A percentile compares a stretch with the other conserved stretches of the same genome.
Conservation (phyloP, 768 basidiomycete genomes). For the Boletus eberwhitei region DNA sequence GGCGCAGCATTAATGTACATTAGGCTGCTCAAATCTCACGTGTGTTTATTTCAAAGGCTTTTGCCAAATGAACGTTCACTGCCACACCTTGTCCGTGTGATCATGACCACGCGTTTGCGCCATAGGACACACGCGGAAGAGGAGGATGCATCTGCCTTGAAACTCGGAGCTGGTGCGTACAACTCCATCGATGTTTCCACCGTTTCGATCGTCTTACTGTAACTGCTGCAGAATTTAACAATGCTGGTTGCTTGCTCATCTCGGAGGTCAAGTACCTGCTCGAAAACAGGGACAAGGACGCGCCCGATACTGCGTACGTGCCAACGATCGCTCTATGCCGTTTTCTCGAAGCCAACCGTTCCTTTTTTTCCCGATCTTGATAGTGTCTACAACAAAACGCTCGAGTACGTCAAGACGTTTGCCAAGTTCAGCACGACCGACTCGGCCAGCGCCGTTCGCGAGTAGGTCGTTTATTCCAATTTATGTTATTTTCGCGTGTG, state of each 20-base stretch:
- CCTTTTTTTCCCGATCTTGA: not conserved
- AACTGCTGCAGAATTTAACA: slow-evolving; percentile 70
- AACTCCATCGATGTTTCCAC: no score
- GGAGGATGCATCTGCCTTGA: slow-evolving; percentile 81
- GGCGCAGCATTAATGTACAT: not conserved
- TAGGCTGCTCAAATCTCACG: not conserved
- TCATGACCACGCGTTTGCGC: slow-evolving; percentile 57
- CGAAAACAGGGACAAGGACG: slow-evolving; percentile 83
- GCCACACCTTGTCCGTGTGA: slow-evolving; percentile 47
- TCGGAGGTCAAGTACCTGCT: slow-evolving; percentile 90
- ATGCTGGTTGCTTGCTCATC: slow-evolving; percentile 85
- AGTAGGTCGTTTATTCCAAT: slow-evolving; percentile 45
- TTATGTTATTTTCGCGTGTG: not conserved
- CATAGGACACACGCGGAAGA: slow-evolving; percentile 69
- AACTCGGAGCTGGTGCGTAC: slow-evolving; percentile 66
- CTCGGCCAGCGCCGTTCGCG: slow-evolving; percentile 81
- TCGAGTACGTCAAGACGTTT: slow-evolving; percentile 89
- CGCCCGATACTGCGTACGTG: slow-evolving; percentile 79
- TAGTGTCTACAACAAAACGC: slow-evolving; percentile 91
- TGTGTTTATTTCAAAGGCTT: slow-evolving; percentile 28
- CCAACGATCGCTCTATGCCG: not conserved
- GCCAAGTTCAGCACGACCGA: slow-evolving; percentile 86
- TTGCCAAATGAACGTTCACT: slow-evolving; percentile 40
- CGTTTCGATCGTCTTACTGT: not conserved
- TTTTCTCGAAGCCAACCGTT: not conserved